Evolutionary conservation across 306 rosid species (phyloP), one percentile per base, ranked within the genome.

Genomic region (Pterocarpus macrocarpus): DNA sequence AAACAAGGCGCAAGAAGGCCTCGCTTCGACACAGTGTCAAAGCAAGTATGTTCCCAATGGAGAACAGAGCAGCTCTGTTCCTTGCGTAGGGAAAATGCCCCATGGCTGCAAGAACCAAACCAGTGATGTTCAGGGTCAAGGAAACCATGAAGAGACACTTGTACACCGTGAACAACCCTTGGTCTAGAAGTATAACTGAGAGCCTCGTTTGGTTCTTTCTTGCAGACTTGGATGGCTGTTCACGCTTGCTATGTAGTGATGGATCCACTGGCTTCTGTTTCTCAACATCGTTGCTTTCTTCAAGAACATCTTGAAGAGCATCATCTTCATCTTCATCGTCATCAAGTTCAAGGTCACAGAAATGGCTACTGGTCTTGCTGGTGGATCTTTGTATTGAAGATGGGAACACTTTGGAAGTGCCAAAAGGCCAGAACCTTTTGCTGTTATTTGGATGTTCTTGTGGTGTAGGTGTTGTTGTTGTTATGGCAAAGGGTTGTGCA

Each of bases 101-200:
- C 0, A 79, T 78, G 2, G 86, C 84, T 12, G 89, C 91, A 10
- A 88, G 86, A 61, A 84, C 76, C 45, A 86, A 56, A 0, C 78
- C 87, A 5, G 84, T 69, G 2, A 84, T 47, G 72, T 89, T 89
- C 1, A 86, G 74, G 16, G 41, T 5, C 52, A 85, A 66, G 77
- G 81, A 84, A 35, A 86, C 53, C 9, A 61, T 32, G 47, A 89
- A 89, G 32, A 89, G 90, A 13, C 87, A 56, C 77, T 89, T 89
- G 82, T 89, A 89, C n/a, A 86, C 87, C 0, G 90, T 89, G 78
- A 86, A 85, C 35, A 89, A 36, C 0, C 90, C 90, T 89, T 87
- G 92, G 56, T 89, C 92, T 3, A 89, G 89, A 44, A 89, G 69
- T 35, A 89, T 86, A 15, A 86, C 17, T 2, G 92, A 82, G 0